Conservation (phyloP, 1,284 basidiomycete species). For the Microbotryum intermedium region DNA sequence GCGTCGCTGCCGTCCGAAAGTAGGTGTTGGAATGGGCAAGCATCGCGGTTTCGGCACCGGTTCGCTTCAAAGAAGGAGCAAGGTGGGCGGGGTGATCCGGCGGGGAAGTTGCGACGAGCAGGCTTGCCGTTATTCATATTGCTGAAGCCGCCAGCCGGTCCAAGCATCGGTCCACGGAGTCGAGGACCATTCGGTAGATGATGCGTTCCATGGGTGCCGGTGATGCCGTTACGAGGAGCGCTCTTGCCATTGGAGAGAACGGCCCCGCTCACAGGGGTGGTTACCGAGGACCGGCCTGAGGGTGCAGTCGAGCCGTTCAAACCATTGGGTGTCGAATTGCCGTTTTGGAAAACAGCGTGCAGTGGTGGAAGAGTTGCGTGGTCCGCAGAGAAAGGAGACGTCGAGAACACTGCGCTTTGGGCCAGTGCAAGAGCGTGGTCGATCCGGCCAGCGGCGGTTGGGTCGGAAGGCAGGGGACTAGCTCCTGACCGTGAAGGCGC, state of each 20-base stretch:
- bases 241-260: neutral
- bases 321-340: neutral
- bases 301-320: neutral
- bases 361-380: neutral
- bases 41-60: constrained; percentile 31
- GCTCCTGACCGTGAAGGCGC: neutral
- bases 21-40: constrained; percentile 25
- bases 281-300: neutral
- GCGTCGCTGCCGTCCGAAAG: constrained; percentile 30
- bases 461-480: neutral
- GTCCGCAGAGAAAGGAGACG: neutral
- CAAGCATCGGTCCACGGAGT: constrained; percentile 1
- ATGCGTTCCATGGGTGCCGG: neutral
- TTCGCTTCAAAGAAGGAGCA: constrained; percentile 33
- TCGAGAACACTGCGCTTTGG: no score
- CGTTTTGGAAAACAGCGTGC: constrained; percentile 29
- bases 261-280: neutral
- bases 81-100: constrained; percentile 19
- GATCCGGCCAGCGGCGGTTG: no score
- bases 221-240: neutral
- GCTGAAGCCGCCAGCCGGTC: neutral
- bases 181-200: neutral
- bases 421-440: no score
- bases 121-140: neutral
- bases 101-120: neutral